Base-by-base conservation (phyloP, 2,329 filamentous ascomycete species). In the Albifimbria verrucaria region DNA sequence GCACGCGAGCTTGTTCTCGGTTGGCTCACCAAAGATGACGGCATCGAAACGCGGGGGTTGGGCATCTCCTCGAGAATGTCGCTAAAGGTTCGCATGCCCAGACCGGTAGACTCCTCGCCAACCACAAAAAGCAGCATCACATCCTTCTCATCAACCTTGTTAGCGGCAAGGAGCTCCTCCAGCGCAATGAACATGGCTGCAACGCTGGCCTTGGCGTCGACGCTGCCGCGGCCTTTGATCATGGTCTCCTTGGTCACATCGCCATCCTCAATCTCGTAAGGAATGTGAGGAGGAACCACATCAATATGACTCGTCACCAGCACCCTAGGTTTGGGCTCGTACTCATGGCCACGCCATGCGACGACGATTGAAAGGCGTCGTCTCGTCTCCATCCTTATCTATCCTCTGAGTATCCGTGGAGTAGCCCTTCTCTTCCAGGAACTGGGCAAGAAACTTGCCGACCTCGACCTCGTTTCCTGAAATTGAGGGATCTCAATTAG, bases 11-110 rank as follows among this genome's bases (percentile, higher is more conserved):
- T 89, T 90, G 60, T 87, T 83, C 64, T 96, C 91, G 0, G 94
- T 99, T 1, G 93, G 93, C 68, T 99, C 94, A 41, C 94, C 93
- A 65, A 97, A 97, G 63, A 94, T 88, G 62, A 90, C 86, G 3
- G 90, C 84, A 28, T 87, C 79, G 21, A 85, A 77, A 2, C 59
- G 56, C 4, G 68, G 66, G 65, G 71, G 18, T 70, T 65, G 25
- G 69, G 62, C 43, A 70, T 62, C 6, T 63, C 51, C 15, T 61
- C 55, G 1, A 73, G 54, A 0, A 65, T 68, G 4, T 71, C 62
- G 21, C 76, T 79, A 55, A 85, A 83, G 46, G 66, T 56, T 25
- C 66, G 67, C 93, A 97, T 97, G 9, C 93, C 93, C 57, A 88
- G 87, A 10, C 93, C 93, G 3, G 77, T 77, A 3, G 79, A 80